Evolutionary conservation across 768 basidiomycete genomes (phyloP), one percentile per base, ranked within the genome.

Genomic region (Mycena filopes): DNA sequence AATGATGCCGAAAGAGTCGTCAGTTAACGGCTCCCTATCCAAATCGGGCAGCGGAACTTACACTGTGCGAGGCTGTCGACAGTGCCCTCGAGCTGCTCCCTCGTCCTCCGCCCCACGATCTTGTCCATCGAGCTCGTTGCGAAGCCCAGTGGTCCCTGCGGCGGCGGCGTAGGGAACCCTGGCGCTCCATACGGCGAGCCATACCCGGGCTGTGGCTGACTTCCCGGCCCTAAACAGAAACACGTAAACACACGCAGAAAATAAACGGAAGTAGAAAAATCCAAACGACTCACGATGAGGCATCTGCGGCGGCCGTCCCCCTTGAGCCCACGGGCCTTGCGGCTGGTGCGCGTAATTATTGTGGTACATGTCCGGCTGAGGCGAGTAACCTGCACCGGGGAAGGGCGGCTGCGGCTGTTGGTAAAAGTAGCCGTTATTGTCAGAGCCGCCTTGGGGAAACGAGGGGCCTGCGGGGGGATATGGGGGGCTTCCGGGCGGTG

Each of bases 51-150:
- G 49, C 25, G 47, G 29, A 51, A 84, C 88, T 72, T 70, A 90
- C 88, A 81, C 48, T 86, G 82, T 26, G 86, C 81, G 46, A 89
- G 67, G 63, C 66, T 78, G 61, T 78, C 82, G 16, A 87, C 77
- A 55, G 71, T 75, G 46, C 76, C 80, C 67, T 88, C 86, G 43
- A 89, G 63, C 69, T 85, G 86, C 36, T 75, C 73, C 42, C 84
- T 75, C 45, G 82, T 83, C 58, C 82, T 82, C 68, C 78, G 80
- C 4, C 89, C 87, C 20, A 86, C 86, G 31, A 89, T 74, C 62
- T 80, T 84, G 72, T 88, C 88, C 21, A 90, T 80, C n/a, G 82
- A 80, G 64, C 74, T 81, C 68, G 82, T 69, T 43, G 87, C 87
- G 68, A 77, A 77, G 29, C 76, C 81, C 33, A 83, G 65, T 11